Base-by-base conservation (phyloP, 1,139 yeast species). In the Taiozyma sp. region DNA sequence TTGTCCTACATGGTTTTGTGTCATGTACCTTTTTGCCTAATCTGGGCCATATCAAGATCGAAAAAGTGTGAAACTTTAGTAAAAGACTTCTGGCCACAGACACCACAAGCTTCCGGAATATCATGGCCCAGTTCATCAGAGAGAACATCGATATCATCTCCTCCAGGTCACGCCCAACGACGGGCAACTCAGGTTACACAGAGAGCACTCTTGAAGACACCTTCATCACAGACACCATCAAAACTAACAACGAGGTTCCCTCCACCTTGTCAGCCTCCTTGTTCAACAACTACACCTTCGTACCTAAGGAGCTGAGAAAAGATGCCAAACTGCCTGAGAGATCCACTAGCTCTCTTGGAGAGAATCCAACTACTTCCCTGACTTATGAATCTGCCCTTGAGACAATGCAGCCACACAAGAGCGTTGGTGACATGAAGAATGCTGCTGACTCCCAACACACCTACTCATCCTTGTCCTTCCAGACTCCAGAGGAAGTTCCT, bases 61-160 rank as follows among this genome's bases (percentile, higher is more conserved):
- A 14, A 32, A 32, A 32, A 32, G 16, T 32, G 36, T 14, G 16
- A 32, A 32, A 14, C 19, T 32, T n/a, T 32, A 19, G 14, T 32
- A 32, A 32, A 3, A 32, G 5, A 32, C 8, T 14, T 32, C 9
- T 32, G 16, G 6, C 16, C 14, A 30, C 3, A n/a, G 14, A n/a
- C 9, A 32, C 4, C 36, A 32, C 16, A 32, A 30, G 27, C 4
- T 24, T 28, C 30, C 8, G 34, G 8, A 3, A n/a, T 12, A 12
- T 3, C 4, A 55, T 57, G 62, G 32, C 59, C 1, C 60, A 58
- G 45, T 56, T 58, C 43, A 50, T 58, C 22, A 52, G 57, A 45
- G 52, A 48, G 24, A 54, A 57, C 45, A 56, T 58, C 39, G 56
- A 57, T 44, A 51, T 51, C 28, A 54, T 56, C 36, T 57, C 60